Base-by-base conservation (phyloP, 768 basidiomycete genomes). In the Hypsizygus marmoreus region DNA sequence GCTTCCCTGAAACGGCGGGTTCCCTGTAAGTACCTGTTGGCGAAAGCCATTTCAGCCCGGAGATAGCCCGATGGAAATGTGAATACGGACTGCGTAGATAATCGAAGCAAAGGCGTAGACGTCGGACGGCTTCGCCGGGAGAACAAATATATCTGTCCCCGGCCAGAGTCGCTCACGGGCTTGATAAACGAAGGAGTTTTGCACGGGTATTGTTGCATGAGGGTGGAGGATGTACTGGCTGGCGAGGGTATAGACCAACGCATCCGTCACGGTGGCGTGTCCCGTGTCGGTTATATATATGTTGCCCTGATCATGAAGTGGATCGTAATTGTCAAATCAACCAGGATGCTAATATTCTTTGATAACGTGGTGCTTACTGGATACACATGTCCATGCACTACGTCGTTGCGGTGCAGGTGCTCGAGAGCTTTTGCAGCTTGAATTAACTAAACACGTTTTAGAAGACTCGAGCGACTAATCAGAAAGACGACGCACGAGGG, bases 371-470 rank as follows among this genome's bases (percentile, higher is more conserved):
- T n/a, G n/a, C n/a, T n/a, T 42, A 55, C 54, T 16, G 54, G 54
- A 29, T 55, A 33, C 33, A 55, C 16, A 30, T 55, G 50, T 2
- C 54, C 54, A 28, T 55, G 54, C 1, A 49, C 43, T 4, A 45
- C 19, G 14, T 38, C 23, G 40, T 49, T 30, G 4, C 11, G 9
- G 17, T 55, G 54, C 6, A 51, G 40, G 24, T 55, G 37, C 33
- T 36, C 40, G 5, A 55, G 16, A 14, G 43, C 54, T 26, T 49
- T 12, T 11, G 54, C 41, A 8, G 36, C 42, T 37, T 55, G 46
- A n/a, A 37, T 43, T 19, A 39, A 26, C 49, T 49, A 24, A 11
- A n/a, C n/a, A n/a, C n/a, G n/a, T n/a, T 20, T 16, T 13, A 30
- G 31, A 51, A 12, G 2, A 19, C 26, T 14, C 24, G n/a, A n/a